phyloP scores from a whole-genome alignment of 228 moss, liverwort and hornwort genomes.

The Sphagnum magellanicum region DNA sequence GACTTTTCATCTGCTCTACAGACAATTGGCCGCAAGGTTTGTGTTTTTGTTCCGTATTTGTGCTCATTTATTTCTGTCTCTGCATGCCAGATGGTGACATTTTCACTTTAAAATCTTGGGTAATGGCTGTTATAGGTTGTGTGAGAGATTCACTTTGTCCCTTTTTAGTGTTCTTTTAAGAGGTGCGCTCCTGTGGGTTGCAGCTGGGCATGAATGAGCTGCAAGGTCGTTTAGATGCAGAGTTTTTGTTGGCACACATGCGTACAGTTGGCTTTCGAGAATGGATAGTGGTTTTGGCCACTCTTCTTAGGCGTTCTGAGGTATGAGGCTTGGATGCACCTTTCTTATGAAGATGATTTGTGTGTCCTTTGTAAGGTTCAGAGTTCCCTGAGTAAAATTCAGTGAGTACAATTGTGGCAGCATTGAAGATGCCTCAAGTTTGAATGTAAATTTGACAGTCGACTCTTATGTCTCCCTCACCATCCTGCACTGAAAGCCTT shows the following conservation, averaged over 20 bases:
- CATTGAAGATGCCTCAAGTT: neutral
- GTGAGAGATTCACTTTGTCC: no score
- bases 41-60: conserved; percentile 2
- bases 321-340: conserved; percentile 14
- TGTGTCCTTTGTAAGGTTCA: neutral
- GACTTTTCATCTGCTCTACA: conserved; percentile 85
- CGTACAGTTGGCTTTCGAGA: conserved; percentile 77
- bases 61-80: neutral
- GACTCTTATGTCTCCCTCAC: no score
- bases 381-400: neutral
- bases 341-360: neutral
- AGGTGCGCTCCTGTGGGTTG: conserved; percentile 4
- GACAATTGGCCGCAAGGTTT: conserved; percentile 57
- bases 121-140: no score
- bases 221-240: conserved; percentile 56
- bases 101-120: no score
- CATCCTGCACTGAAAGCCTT: no score
- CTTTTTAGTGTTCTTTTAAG: no score
- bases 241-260: conserved; percentile 72
- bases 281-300: conserved; percentile 89
- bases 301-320: conserved; percentile 65
- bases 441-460: no score
- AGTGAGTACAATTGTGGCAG: neutral
- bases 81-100: no score
- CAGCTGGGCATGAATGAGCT: conserved; percentile 62